Base-by-base conservation (phyloP, 768 basidiomycete species). In the Hypholoma fasciculare region DNA sequence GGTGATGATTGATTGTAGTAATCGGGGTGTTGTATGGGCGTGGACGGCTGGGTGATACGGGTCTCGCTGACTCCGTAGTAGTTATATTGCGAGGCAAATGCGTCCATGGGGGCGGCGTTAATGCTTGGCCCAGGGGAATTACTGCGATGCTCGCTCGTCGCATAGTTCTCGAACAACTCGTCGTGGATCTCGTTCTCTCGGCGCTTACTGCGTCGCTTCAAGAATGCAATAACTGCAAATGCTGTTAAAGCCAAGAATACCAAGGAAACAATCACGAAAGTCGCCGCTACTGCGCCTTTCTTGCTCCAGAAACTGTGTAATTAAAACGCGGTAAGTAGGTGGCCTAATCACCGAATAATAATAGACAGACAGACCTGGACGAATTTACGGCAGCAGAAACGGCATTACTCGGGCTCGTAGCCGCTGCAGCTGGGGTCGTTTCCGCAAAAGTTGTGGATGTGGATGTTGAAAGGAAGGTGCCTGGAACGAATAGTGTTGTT, bases 211-310 rank as follows among this genome's bases (percentile, higher is more conserved):
- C 68, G 71, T 47, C 62, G 68, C 52, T 65, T 72, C 53, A 68
- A 19, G 20, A 59, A 61, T 19, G 61, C 56, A 26, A 72, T 60
- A 16, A 69, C n/a, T 38, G 68, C 56, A 14, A 68, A 63, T n/a
- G 65, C 64, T 20, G 64, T 37, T 7, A 67, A 40, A 9, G 65
- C 73, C 40, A 72, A 36, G 14, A 65, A 43, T 26, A 73, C 59
- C 50, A 78, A 57, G 49, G 69, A 56, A 23, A 71, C 66, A 17
- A 72, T 61, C 12, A 70, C 67, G 53, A 75, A 78, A 17, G 69
- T 72, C 19, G 70, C 74, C 4, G 72, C 72, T 14, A 78, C 71
- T 11, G 72, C 72, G n/a, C 63, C 69, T 62, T 74, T 76, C 56
- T 75, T 75, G 16, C 65, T 60, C 71, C 68, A 74, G 55, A 78